Conservation (phyloP, 805 yeast genomes). For the Sugiyamaella chiloensis region DNA sequence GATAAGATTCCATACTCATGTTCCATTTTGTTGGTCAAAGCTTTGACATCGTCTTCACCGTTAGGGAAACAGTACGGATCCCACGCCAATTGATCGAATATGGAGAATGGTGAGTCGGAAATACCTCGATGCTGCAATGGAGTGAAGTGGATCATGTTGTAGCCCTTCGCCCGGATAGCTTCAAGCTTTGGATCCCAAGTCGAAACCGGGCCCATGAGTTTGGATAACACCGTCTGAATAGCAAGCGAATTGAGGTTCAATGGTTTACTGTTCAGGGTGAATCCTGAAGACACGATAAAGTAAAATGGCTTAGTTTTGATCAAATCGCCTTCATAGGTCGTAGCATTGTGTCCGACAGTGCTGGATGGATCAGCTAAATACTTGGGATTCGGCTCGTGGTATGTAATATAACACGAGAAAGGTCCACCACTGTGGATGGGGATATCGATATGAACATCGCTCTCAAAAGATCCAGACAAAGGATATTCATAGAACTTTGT, state of each 20-base stretch:
- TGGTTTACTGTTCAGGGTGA: conserved; percentile 52
- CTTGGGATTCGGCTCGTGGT: conserved; percentile 31
- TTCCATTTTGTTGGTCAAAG: conserved; percentile 50
- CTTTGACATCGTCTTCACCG: conserved; percentile 50
- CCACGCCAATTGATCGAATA: conserved; percentile 76
- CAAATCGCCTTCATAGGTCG: background rate
- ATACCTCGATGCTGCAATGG: conserved; percentile 88
- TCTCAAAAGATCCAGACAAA: conserved; percentile 51
- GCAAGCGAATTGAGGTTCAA: conserved; percentile 75
- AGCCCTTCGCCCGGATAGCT: conserved; percentile 67
- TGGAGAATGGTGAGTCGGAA: conserved; percentile 90
- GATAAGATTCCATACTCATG: conserved; percentile 61
- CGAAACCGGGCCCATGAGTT: conserved; percentile 75
- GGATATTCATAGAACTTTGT: conserved; percentile 51
- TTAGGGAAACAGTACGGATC: conserved; percentile 63
- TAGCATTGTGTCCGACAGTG: background rate
- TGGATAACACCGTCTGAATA: conserved; percentile 81
- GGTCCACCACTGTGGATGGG: conserved; percentile 73
- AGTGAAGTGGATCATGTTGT: conserved; percentile 95
- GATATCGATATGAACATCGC: conserved; percentile 60
- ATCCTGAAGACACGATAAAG: conserved; percentile 77
- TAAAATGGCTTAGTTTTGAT: conserved; percentile 50
- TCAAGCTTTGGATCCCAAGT: conserved; percentile 68
- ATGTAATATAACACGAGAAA: conserved; percentile 68
- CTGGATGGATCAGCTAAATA: background rate